Percentiles rank a stretch among this genome's conserved stretches.
Evolutionary conservation across 1,139 yeast genomes (phyloP).

Genomic region (Yamadazyma jaroonii): DNA sequence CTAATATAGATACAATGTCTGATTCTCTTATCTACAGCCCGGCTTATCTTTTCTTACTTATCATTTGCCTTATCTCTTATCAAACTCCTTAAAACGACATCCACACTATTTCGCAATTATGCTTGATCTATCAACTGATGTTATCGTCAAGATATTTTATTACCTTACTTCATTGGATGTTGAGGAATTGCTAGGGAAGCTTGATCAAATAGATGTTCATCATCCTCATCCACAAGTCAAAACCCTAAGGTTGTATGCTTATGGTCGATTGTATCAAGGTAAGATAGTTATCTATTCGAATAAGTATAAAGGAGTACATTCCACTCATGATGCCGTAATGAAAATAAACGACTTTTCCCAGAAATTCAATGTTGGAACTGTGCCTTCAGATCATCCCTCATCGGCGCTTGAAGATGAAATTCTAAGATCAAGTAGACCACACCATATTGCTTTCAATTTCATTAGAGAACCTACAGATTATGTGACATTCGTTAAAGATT

Average conservation of each 20-base stretch:
- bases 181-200: constrained; percentile 13
- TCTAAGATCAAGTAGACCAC: constrained; percentile 24
- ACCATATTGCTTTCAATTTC: constrained; percentile 25
- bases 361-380: constrained; percentile 12
- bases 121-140: constrained; percentile 23
- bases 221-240: constrained; percentile 9
- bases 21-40: no score
- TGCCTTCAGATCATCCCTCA: neutral
- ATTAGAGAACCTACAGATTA: constrained; percentile 29
- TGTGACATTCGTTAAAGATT: constrained; percentile 22
- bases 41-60: no score
- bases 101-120: constrained; percentile 2
- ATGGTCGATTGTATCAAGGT: constrained; percentile 23
- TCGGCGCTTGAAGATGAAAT: constrained; percentile 10
- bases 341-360: constrained; percentile 16
- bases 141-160: constrained; percentile 21
- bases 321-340: constrained; percentile 14
- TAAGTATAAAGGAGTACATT: constrained; percentile 6
- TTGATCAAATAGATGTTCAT: constrained; percentile 1
- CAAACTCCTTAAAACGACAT: no score
- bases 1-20: constrained; percentile 1
- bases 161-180: constrained; percentile 23
- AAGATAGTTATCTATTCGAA: constrained; percentile 16
- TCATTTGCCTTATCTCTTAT: neutral
- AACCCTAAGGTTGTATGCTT: constrained; percentile 18